These are phyloP conservation scores for Lavandula angustifolia DNA, from an alignment of 257 asterid species.

Conservation along the genomic window DNA sequence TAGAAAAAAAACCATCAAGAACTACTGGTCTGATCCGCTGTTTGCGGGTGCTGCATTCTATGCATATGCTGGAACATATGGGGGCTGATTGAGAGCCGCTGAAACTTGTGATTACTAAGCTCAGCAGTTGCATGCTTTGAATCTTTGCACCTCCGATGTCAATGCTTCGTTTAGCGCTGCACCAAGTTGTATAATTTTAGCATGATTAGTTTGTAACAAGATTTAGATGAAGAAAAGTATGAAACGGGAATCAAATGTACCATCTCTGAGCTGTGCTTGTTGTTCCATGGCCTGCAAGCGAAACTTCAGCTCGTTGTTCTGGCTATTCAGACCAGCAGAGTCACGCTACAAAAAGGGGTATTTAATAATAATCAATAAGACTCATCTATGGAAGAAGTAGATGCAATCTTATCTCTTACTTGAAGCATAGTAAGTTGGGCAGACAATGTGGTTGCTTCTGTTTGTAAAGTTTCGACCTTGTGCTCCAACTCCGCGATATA, in stretches of 20 bases:
- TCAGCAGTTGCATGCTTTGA: slow-evolving; percentile 58
- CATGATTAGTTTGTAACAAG: too few species aligned
- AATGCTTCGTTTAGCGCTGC: slow-evolving; percentile 75
- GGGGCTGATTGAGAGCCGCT: slow-evolving; percentile 54
- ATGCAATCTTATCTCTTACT: slow-evolving; percentile 41
- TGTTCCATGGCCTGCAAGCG: slow-evolving; percentile 83
- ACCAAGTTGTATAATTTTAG: neutral
- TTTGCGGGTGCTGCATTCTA: too few species aligned
- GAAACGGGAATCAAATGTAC: slow-evolving; percentile 35
- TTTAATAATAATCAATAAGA: too few species aligned
- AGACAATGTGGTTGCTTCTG: slow-evolving; percentile 76
- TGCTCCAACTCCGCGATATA: slow-evolving; percentile 71
- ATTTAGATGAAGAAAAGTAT: neutral
- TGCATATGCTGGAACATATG: slow-evolving; percentile 21
- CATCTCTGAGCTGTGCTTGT: slow-evolving; percentile 81
- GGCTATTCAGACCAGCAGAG: slow-evolving; percentile 59
- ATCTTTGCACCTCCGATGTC: slow-evolving; percentile 61
- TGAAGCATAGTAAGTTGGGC: slow-evolving; percentile 72
- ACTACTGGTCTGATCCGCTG: too few species aligned
- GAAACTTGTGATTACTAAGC: slow-evolving; percentile 50
- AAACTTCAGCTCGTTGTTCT: slow-evolving; percentile 71
- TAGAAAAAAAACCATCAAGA: too few species aligned
- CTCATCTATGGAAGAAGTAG: too few species aligned
- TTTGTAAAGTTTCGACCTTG: slow-evolving; percentile 75
- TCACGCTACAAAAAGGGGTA: slow-evolving; percentile 50